Evolutionary conservation across 2,329 filamentous ascomycete species (phyloP).

Genomic region (Talaromyces sp.): DNA sequence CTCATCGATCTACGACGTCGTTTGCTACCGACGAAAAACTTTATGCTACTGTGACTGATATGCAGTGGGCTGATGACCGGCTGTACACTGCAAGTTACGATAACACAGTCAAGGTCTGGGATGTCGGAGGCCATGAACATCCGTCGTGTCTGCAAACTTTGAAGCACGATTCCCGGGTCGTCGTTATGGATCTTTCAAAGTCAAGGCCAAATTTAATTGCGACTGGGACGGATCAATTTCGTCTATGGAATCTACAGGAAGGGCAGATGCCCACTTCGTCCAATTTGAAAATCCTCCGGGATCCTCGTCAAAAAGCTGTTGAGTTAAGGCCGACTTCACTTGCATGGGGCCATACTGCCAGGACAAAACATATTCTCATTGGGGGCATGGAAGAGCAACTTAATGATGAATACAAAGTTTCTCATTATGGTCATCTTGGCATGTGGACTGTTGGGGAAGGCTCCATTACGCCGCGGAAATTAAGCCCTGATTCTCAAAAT

Average conservation of each 20-base stretch:
- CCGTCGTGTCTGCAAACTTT: slow-evolving; percentile 41
- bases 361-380: slow-evolving; percentile 50
- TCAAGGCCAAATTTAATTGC: slow-evolving; percentile 47
- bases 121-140: slow-evolving; percentile 33
- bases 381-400: slow-evolving; percentile 56
- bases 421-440: slow-evolving; percentile 55
- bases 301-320: slow-evolving; percentile 29
- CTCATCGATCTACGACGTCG: slow-evolving; percentile 43
- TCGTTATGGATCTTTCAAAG: slow-evolving; percentile 53
- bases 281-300: slow-evolving; percentile 29
- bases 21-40: slow-evolving; percentile 55
- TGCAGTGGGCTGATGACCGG: slow-evolving; percentile 53
- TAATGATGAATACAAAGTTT: slow-evolving; percentile 33
- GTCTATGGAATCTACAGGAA: slow-evolving; percentile 41
- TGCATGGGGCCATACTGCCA: slow-evolving; percentile 48
- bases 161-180: slow-evolving; percentile 52
- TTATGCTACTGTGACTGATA: slow-evolving; percentile 59
- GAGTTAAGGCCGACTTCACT: slow-evolving; percentile 50
- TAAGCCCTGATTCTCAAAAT: slow-evolving; percentile 54
- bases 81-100: slow-evolving; percentile 62
- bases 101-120: slow-evolving; percentile 60
- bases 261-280: slow-evolving; percentile 24
- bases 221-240: slow-evolving; percentile 49
- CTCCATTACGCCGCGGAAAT: slow-evolving; percentile 35
- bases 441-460: slow-evolving; percentile 56